phyloP scores from a whole-genome alignment of 495 filamentous ascomycete genomes.

The Neurospora hispaniola region DNA sequence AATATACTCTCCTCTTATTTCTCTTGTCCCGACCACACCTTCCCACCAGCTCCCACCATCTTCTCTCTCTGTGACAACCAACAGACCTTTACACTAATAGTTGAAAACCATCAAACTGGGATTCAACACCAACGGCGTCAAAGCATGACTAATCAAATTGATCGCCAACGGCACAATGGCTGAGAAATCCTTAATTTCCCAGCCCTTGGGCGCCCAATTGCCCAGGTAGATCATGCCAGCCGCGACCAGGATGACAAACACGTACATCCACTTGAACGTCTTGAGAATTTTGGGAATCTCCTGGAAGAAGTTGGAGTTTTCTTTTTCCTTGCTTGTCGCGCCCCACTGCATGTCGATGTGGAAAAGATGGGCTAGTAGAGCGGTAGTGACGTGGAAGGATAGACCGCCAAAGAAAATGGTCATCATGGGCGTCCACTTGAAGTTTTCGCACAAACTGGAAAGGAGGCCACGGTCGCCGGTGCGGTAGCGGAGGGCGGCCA shows the following conservation, averaged over 20 bases:
- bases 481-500: conserved; percentile 51
- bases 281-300: conserved; percentile 61
- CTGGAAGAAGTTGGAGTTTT: conserved; percentile 62
- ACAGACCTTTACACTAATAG: conserved; percentile 32
- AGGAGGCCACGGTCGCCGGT: conserved; percentile 40
- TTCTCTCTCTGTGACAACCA: background rate
- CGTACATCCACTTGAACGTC: conserved; percentile 59
- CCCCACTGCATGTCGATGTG: conserved; percentile 58
- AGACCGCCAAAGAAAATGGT: conserved; percentile 55
- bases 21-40: background rate
- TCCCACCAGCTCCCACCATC: background rate
- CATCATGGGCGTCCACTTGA: conserved; percentile 56
- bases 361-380: conserved; percentile 51
- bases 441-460: conserved; percentile 48
- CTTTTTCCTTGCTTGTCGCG: conserved; percentile 53
- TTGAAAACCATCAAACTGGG: conserved; percentile 68
- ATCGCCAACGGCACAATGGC: conserved; percentile 64
- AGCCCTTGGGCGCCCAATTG: conserved; percentile 46
- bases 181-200: conserved; percentile 58
- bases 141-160: conserved; percentile 49
- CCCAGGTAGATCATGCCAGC: conserved; percentile 54
- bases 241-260: conserved; percentile 48
- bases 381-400: conserved; percentile 52
- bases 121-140: conserved; percentile 59
- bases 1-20: background rate